Conservation (phyloP, 371 early-diverging fungal species). For the Mucor mucedo region DNA sequence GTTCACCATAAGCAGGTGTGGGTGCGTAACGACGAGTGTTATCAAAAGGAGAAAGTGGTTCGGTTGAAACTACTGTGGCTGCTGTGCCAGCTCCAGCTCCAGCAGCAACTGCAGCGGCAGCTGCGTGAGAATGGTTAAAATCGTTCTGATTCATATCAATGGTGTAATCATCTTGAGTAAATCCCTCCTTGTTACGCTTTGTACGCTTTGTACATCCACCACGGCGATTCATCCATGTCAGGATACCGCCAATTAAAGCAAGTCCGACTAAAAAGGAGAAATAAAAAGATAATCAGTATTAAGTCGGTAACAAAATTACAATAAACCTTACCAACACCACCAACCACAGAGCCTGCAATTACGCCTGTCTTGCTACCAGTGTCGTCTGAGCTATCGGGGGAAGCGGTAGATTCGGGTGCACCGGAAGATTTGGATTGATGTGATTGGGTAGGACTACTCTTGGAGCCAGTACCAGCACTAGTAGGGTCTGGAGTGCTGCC, state of each 20-base stretch:
- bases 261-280: conserved; percentile 22
- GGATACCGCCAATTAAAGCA: conserved; percentile 41
- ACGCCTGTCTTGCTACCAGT: conserved; percentile 20
- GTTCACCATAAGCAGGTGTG: conserved; percentile 7
- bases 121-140: conserved; percentile 12
- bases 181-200: conserved; percentile 13
- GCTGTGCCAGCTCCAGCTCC: conserved; percentile 1
- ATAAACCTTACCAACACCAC: conserved; percentile 31
- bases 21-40: conserved; percentile 24
- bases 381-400: not conserved
- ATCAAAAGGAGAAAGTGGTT: conserved; percentile 32
- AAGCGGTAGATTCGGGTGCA: not conserved
- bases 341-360: conserved; percentile 50
- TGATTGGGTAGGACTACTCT: no score
- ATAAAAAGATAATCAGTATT: not conserved
- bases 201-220: conserved; percentile 24
- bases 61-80: conserved; percentile 1
- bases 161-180: conserved; percentile 24
- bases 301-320: conserved; percentile 1
- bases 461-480: not conserved
- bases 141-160: conserved; percentile 35
- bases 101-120: conserved; percentile 12
- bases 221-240: conserved; percentile 36
- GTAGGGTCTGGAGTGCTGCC: not conserved
- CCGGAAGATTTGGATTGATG: not conserved